Evolutionary conservation across 441 rosid genomes (phyloP), one percentile per base, ranked within the genome.

Genomic region (Biscutella laevigata): DNA sequence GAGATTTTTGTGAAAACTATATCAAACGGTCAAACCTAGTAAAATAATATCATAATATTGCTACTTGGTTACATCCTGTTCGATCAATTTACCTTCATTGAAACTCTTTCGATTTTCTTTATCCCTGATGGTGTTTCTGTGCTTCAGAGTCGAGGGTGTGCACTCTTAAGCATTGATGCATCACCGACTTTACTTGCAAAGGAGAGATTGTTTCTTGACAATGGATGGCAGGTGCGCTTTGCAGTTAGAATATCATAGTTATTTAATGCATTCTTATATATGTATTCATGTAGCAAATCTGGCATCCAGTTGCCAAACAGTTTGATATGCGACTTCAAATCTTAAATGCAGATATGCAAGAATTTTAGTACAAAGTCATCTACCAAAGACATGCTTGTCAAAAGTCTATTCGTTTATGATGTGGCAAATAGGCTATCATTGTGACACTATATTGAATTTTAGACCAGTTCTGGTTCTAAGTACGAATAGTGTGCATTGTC

Each of bases 111-210:
- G 20, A 17, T 17, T 17, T 44, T 52, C 41, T 57, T 41, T 27
- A 33, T 33, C 26, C 27, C 2, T 56, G 11, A 7, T 2, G 4
- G 14, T 58, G 57, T 36, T 55, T 45, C 24, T 28, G 22, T 67
- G 61, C 71, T 57, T 67, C 75, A 90, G 98, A 84, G 95, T 72
- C 84, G 95, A 57, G 94, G 95, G 33, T 88, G 98, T 78, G 92
- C 75, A 40, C 81, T 92, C 66, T 60, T 86, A 70, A 85, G 95
- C 54, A 82, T 91, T 40, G 67, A 79, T 57, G 88, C 82, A 57
- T 71, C 96, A 35, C 94, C 98, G 45, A 92, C 96, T 61, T 68
- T 88, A 68, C 71, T 57, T 53, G 89, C 91, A 27, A 92, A 92
- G 73, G 88, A 88, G 71, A 78, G 72, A 53, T 78, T 88, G 59